Evolutionary conservation across 306 rosid species (phyloP), one percentile per base, ranked within the genome.

Genomic region (Prunus dulcis): DNA sequence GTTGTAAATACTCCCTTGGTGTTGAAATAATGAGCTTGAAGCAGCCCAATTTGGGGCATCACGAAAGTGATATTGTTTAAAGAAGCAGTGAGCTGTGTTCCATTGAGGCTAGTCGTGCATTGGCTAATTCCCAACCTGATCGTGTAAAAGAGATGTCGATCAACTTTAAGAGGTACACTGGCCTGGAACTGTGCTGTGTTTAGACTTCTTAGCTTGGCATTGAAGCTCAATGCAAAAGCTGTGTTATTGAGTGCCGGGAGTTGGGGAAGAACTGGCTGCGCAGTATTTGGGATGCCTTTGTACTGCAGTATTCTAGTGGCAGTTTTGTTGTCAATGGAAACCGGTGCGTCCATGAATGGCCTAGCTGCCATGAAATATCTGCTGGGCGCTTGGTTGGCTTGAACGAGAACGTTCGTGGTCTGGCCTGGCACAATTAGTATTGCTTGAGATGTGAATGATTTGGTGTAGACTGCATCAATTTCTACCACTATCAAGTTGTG

Each of bases 381-480:
- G 13, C 72, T 20, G 1, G 78, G 78, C 4, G 14, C 38, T 76
- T 83, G 86, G 56, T 13, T 69, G 45, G 81, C 75, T 15, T 57
- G 64, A 57, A 79, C 83, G 6, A 83, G 61, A 52, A 83, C 86
- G 46, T 83, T 83, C 20, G 78, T 83, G 15, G 86, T 79, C 69
- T 83, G 86, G 2, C 83, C 86, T 43, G 83, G 83, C 7, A 76
- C 81, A 8, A 83, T 75, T 43, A 79, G 77, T 71, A 79, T 79
- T 23, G 81, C 76, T 22, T 70, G 70, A 6, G 83, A 56, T 60
- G 78, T 70, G n/a, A 83, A 79, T 25, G 86, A 83, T 49, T 83
- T 83, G 17, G 86, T 74, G 38, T 83, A 75, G 6, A 70, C 81
- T 5, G 86, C 83, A 53, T 83, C 81, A 34, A 83, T 46, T 67